Evolutionary conservation across 495 filamentous ascomycete species (phyloP), one percentile per base, ranked within the genome.

Genomic region (Trichoderma parareesei): DNA sequence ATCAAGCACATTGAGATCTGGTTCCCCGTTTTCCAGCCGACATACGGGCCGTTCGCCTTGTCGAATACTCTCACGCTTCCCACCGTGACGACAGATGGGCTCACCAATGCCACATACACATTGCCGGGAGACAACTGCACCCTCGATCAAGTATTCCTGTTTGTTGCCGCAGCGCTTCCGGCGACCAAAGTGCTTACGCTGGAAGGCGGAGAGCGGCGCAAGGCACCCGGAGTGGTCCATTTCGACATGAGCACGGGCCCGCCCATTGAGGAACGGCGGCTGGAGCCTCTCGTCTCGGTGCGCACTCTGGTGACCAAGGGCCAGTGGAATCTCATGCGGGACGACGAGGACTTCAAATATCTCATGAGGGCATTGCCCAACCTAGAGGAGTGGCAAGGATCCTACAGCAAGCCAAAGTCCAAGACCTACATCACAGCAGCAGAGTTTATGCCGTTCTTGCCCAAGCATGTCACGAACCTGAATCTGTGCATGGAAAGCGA

Each of bases 1-100:
- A 85, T 90, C 64, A 86, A 86, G 61, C 87, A 90, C 70, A 79
- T 90, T 64, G 87, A 91, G 70, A 78, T 89, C 18, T 90, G 88
- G 84, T 85, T 90, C 60, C 88, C 88, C 6, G 85, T 90, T 38
- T 90, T 87, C 79, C 85, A 87, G 20, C 77, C 79, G 48, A 78
- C 77, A 49, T 79, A 75, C 60, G 69, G 74, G 2, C 71, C 75
- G 38, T 62, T 73, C 61, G 78, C 79, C 16, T 76, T 81, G 53
- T 75, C 78, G 7, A 70, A 67, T 4, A 65, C 69, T 9, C 74
- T 78, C 65, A 73, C 77, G 3, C 74, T 81, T 27, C 78, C 81
- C 38, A 74, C 79, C 53, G 74, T 78, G 59, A 75, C 81, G 64
- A 69, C 76, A 64, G 77, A 81, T 66, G 74, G 81, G 65, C 71